Evolutionary conservation across 2,329 filamentous ascomycete species (phyloP).

Genomic region (Colletotrichum sp.): DNA sequence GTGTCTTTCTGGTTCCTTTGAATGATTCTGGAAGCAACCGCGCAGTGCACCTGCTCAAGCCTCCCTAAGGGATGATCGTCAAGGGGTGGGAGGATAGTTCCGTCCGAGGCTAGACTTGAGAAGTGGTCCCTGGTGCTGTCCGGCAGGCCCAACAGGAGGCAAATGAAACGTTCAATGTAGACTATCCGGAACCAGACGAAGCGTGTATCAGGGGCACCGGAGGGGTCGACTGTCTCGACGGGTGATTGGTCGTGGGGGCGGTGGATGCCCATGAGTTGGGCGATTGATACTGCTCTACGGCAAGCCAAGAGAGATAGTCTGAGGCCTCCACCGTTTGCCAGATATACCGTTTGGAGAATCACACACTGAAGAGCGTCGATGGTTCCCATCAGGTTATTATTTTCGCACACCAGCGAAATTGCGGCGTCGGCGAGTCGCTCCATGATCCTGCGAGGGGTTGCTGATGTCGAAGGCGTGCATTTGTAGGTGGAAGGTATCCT

Average conservation of each 20-base stretch:
- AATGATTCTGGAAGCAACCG: constrained; percentile 39
- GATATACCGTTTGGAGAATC: constrained; percentile 49
- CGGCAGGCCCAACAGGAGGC: constrained; percentile 43
- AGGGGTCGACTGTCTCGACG: constrained; percentile 6
- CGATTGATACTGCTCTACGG: constrained; percentile 49
- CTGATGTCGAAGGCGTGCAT: constrained; percentile 28
- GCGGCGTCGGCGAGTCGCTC: constrained; percentile 31
- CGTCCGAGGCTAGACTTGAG: not conserved
- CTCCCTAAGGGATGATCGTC: constrained; percentile 30
- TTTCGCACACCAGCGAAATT: constrained; percentile 43
- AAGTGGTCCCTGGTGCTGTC: constrained; percentile 27
- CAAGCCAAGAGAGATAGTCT: constrained; percentile 48
- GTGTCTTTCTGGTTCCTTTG: constrained; percentile 37
- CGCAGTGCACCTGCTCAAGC: constrained; percentile 35
- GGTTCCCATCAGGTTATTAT: constrained; percentile 49
- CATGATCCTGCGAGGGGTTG: constrained; percentile 25
- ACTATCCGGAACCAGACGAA: constrained; percentile 44
- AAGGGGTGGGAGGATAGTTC: not conserved
- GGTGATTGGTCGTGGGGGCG: constrained; percentile 11
- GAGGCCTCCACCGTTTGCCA: constrained; percentile 51
- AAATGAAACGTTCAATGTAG: constrained; percentile 39
- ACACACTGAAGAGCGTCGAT: constrained; percentile 55
- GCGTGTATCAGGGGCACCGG: constrained; percentile 8
- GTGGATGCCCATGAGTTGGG: constrained; percentile 45
- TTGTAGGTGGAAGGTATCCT: constrained; percentile 32